phyloP scores from a whole-genome alignment of 441 rosid species.

The Hura crepitans region DNA sequence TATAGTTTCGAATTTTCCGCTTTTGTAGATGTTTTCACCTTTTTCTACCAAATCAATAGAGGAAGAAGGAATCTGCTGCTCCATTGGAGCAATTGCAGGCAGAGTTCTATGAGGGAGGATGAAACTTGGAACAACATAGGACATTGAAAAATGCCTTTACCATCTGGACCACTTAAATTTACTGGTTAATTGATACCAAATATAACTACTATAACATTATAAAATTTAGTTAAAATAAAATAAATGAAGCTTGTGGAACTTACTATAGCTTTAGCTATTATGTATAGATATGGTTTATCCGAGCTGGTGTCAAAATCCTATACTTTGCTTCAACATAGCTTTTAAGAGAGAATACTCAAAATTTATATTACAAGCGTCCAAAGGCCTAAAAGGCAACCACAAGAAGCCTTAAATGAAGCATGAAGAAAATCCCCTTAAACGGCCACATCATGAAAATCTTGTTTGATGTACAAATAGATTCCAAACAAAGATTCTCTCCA shows the following conservation, averaged over 20 bases:
- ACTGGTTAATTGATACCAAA: no score
- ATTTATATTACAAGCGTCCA: not conserved
- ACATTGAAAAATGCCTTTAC: no score
- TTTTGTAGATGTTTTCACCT: not conserved
- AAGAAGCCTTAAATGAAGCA: not conserved
- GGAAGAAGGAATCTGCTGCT: not conserved
- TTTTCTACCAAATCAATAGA: not conserved
- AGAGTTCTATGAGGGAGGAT: no score
- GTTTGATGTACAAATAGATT: conserved; percentile 13
- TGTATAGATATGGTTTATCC: no score
- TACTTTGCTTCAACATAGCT: not conserved
- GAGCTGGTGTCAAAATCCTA: no score
- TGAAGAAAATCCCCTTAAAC: not conserved
- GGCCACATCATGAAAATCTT: conserved; percentile 7
- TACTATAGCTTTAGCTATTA: no score
- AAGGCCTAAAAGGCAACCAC: not conserved
- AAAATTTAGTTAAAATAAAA: no score
- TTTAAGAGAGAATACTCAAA: not conserved
- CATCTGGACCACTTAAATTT: no score
- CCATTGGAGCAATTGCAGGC: not conserved
- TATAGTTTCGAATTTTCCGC: not conserved
- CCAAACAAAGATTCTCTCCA: not conserved
- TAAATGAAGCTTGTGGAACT: no score
- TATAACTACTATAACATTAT: no score
- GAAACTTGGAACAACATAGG: no score